Evolutionary conservation across 805 yeast species (phyloP).

Genomic region (Candida takata): DNA sequence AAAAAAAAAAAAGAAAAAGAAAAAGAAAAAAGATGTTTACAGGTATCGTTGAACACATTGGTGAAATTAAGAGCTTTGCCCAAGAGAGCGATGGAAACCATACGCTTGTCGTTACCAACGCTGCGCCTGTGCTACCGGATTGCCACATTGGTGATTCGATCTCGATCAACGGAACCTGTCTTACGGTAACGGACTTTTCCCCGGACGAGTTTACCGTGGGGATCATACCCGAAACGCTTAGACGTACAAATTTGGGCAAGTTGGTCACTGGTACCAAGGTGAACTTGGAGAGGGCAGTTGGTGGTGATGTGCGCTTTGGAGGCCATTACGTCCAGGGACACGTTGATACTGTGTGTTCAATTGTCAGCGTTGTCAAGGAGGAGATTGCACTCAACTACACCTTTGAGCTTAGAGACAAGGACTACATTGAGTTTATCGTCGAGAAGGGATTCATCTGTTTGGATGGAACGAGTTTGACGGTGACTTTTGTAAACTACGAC

Average conservation of each 20-base stretch:
- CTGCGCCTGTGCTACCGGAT: constrained; percentile 58
- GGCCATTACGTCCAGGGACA: constrained; percentile 99
- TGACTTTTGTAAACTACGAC: constrained; percentile 65
- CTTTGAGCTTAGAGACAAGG: constrained; percentile 59
- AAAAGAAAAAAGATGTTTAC: constrained; percentile 56
- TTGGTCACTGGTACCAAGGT: constrained; percentile 56
- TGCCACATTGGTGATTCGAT: constrained; percentile 93
- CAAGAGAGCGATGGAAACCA: constrained; percentile 76
- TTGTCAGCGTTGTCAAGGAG: constrained; percentile 40
- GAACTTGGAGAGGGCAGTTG: constrained; percentile 88
- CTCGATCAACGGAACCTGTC: constrained; percentile 80
- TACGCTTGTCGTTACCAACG: constrained; percentile 58
- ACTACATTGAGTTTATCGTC: constrained; percentile 65
- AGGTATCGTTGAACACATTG: constrained; percentile 84
- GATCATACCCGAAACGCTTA: constrained; percentile 84
- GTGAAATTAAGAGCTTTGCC: constrained; percentile 48
- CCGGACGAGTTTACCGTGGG: constrained; percentile 74
- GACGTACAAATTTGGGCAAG: constrained; percentile 67
- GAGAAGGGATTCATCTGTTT: constrained; percentile 91
- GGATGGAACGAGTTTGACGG: constrained; percentile 91
- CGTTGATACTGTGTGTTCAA: constrained; percentile 56
- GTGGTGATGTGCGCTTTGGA: constrained; percentile 76
- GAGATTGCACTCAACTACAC: constrained; percentile 73
- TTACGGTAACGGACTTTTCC: constrained; percentile 82
- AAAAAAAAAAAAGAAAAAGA: not conserved